Evolutionary conservation across 1,284 basidiomycete species (phyloP).

Genomic region (Bondarzewia mesenterica): DNA sequence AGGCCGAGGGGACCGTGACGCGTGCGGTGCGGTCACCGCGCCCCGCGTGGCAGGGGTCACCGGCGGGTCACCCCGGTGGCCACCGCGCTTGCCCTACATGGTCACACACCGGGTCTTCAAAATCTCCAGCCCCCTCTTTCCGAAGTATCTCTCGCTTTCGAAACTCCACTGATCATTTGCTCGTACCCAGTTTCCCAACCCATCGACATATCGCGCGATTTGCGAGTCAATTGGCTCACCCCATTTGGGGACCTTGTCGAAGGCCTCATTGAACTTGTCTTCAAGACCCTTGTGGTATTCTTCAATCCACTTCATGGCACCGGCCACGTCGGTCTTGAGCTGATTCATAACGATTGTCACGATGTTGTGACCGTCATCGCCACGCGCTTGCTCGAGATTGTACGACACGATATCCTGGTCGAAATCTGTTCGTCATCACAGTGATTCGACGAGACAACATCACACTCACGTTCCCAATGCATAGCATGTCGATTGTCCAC

Average conservation of each 20-base stretch:
- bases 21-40: too few relatives aligned
- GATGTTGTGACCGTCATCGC: conserved; percentile 36
- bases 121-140: conserved; percentile 24
- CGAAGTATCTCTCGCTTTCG: conserved; percentile 35
- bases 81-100: too few relatives aligned
- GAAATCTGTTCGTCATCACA: conserved; percentile 3
- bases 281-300: conserved; percentile 16
- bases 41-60: too few relatives aligned
- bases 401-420: conserved; percentile 33
- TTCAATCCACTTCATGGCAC: conserved; percentile 27
- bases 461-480: conserved; percentile 30
- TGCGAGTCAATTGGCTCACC: conserved; percentile 23
- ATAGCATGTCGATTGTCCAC: conserved; percentile 30
- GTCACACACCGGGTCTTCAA: conserved; percentile 14
- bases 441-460: background rate
- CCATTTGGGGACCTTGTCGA: conserved; percentile 24
- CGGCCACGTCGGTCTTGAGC: conserved; percentile 21
- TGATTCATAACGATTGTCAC: conserved; percentile 35
- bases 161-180: conserved; percentile 34
- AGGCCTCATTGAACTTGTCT: conserved; percentile 18
- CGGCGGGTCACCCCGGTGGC: too few relatives aligned
- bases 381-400: conserved; percentile 33
- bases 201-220: conserved; percentile 27
- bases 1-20: too few relatives aligned
- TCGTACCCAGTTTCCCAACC: conserved; percentile 35